phyloP scores from a whole-genome alignment of 164 flowering plant genomes.

The Chloranthus sessilifolius region DNA sequence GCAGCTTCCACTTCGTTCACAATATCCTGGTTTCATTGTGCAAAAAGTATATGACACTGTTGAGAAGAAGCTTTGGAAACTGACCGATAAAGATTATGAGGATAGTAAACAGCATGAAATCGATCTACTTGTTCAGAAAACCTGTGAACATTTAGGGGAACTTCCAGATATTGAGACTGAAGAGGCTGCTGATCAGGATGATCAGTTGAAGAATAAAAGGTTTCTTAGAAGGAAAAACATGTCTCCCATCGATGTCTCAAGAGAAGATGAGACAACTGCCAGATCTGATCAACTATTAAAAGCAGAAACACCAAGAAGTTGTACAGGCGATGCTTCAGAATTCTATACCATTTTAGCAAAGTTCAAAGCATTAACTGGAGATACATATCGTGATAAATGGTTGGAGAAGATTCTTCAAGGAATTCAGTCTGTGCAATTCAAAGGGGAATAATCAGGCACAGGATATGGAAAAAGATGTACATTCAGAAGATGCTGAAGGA shows the following conservation, averaged over 20 bases:
- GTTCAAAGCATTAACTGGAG: conserved; percentile 63
- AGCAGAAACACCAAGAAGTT: conserved; percentile 78
- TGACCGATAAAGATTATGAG: conserved; percentile 91
- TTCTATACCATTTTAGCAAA: conserved; percentile 40
- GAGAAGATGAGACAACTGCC: conserved; percentile 45
- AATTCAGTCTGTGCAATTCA: conserved; percentile 41
- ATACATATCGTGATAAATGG: conserved; percentile 71
- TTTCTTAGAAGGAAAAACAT: conserved; percentile 46
- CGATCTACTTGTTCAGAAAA: conserved; percentile 85
- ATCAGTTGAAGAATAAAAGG: conserved; percentile 43
- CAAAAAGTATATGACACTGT: conserved; percentile 89
- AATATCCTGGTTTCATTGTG: conserved; percentile 91
- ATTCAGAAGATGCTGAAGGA: conserved; percentile 27
- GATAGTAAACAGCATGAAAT: conserved; percentile 81
- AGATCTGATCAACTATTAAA: conserved; percentile 38
- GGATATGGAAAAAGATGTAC: conserved; percentile 29
- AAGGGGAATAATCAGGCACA: conserved; percentile 23
- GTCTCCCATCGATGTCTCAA: conserved; percentile 67
- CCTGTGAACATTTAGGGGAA: conserved; percentile 59
- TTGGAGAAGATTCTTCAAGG: conserved; percentile 72
- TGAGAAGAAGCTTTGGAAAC: conserved; percentile 63
- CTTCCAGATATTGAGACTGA: conserved; percentile 72
- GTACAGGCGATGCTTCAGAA: conserved; percentile 43
- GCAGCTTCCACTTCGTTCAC: conserved; percentile 70
- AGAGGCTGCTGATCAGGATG: conserved; percentile 47